Evolutionary conservation across 1,284 basidiomycete species (phyloP), one percentile per base, ranked within the genome.

Genomic region (Boletus calvinii): DNA sequence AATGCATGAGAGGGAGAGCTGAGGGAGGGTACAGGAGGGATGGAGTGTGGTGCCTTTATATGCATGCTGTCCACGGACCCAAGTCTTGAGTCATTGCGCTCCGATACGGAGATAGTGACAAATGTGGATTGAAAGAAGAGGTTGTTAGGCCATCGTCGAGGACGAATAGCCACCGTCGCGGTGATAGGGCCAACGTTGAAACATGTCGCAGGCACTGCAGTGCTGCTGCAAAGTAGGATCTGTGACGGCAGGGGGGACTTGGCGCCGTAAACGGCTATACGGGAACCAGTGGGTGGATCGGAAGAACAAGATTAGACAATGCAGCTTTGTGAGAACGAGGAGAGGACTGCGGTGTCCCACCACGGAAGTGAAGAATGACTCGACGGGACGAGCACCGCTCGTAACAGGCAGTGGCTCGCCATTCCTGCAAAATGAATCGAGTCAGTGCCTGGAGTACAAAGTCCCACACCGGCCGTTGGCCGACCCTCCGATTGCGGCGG

Each of bases 171-270:
- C 64, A 46, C 66, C 57, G 66, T 59, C 57, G 64, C 65, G 67
- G 67, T 64, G 67, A 68, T 69, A 62, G 58, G 58, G 24, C 53
- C 48, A 44, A 53, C 17, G 54, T 68, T 70, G 68, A 71, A 69
- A 70, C 67, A 68, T 66, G 62, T 63, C 55, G 53, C 61, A 67
- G 58, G 66, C 68, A 71, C 67, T 52, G 68, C 66, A 55, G 53
- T 56, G 57, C 55, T 53, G 55, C 44, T 53, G 52, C 46, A 60
- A 58, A 54, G 56, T 48, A 55, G 50, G 66, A 67, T 64, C 64
- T 59, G 59, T 66, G 59, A 65, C 66, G 58, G 59, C 59, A 65
- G 46, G 51, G 24, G 51, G 24, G 43, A 50, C 40, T 54, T 52
- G 54, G 47, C 36, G 54, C 64, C 64, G 66, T 64, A 63, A 64